A percentile compares a stretch with the other conserved stretches of the same genome.
These are phyloP conservation scores for Lathyrus sativus DNA, from an alignment of 306 rosid genomes.

Conservation along the genomic window DNA sequence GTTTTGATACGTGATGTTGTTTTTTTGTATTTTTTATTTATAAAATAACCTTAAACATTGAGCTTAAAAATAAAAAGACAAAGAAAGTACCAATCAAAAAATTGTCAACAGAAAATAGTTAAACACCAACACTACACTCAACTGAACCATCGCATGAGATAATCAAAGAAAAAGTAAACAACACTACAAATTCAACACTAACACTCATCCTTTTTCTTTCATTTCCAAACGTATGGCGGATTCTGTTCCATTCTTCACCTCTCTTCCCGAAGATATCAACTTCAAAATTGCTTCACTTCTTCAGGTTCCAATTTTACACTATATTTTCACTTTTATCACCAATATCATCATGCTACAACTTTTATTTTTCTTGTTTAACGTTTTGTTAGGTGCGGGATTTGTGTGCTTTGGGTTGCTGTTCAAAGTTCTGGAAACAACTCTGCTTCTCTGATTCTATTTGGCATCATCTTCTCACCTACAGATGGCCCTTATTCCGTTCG, in stretches of 20 bases:
- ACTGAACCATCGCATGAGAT: too few species aligned
- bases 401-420: constrained; percentile 77
- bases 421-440: constrained; percentile 61
- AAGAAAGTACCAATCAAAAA: too few species aligned
- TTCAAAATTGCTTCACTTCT: constrained; percentile 70
- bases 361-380: constrained; percentile 3
- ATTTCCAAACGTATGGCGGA: constrained; percentile 6
- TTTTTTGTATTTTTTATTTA: too few species aligned
- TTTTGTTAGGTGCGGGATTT: constrained; percentile 61
- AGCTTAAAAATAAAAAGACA: too few species aligned
- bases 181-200: too few species aligned
- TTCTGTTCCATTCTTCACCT: constrained; percentile 30
- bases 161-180: too few species aligned
- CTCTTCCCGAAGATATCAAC: constrained; percentile 64
- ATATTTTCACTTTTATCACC: not conserved
- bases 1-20: too few species aligned
- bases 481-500: constrained; percentile 65
- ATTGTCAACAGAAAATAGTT: too few species aligned
- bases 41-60: too few species aligned
- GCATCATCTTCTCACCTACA: constrained; percentile 54
- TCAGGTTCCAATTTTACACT: constrained; percentile 38
- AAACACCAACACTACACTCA: too few species aligned
- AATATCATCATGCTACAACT: constrained; percentile 5
- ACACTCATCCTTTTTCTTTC: not conserved
- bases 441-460: constrained; percentile 63